A percentile compares a stretch with the other conserved stretches of the same genome.
Conservation (phyloP, 768 basidiomycete genomes). For the Coprinellus aureogranulatus region DNA sequence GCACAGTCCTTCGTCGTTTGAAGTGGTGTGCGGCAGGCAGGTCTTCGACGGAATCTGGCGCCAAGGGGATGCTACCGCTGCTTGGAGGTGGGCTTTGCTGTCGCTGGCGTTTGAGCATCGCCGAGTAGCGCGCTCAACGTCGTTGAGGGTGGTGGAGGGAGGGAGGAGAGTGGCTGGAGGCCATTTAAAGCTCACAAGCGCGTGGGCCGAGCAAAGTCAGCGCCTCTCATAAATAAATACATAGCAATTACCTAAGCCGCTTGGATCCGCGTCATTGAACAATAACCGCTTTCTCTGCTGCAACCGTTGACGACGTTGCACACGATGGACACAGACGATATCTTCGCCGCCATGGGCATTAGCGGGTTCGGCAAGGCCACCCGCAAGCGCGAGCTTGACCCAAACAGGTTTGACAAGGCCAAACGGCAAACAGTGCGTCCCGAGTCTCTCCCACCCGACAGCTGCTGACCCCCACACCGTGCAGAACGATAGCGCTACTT, state of each 20-base stretch:
- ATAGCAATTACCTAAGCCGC: slow-evolving; percentile 10
- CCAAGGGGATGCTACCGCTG: slow-evolving; percentile 6
- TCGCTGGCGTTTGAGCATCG: slow-evolving; percentile 57
- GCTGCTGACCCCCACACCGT: too few relatives aligned
- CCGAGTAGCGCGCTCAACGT: not conserved
- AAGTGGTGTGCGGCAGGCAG: slow-evolving; percentile 27
- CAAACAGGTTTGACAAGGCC: slow-evolving; percentile 75
- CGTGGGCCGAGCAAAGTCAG: not conserved
- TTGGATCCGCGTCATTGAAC: too few relatives aligned
- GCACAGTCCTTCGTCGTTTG: slow-evolving; percentile 55
- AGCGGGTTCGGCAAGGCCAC: slow-evolving; percentile 76
- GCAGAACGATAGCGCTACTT: slow-evolving; percentile 10
- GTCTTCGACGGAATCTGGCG: slow-evolving; percentile 26
- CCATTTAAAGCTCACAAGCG: slow-evolving; percentile 1
- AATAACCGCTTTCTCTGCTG: too few relatives aligned
- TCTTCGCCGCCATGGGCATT: slow-evolving; percentile 83
- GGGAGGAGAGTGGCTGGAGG: slow-evolving; percentile 20
- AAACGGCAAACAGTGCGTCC: slow-evolving; percentile 52
- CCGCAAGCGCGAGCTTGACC: slow-evolving; percentile 66
- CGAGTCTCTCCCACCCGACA: too few relatives aligned
- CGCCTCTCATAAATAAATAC: slow-evolving; percentile 5
- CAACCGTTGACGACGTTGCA: not conserved
- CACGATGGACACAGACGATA: slow-evolving; percentile 54
- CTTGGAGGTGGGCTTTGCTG: slow-evolving; percentile 40
- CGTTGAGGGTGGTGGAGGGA: not conserved